Evolutionary conservation across 352 stramenopile genomes (phyloP).

Genomic region (Pythium brachiatum): DNA sequence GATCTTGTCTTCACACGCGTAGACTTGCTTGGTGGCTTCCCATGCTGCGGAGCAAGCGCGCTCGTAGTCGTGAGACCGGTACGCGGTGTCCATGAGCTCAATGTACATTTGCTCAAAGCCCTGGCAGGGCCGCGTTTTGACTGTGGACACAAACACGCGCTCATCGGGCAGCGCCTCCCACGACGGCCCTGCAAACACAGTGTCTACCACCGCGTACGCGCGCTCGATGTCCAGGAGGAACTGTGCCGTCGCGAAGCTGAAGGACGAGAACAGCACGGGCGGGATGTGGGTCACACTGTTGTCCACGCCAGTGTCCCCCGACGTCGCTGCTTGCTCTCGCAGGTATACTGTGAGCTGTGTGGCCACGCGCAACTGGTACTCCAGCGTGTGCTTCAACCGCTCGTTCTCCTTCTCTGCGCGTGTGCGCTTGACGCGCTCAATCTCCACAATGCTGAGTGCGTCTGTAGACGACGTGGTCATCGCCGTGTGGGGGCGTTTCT

Average conservation of each 20-base stretch:
- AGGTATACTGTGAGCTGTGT: slow-evolving; percentile 40
- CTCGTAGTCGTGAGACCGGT: slow-evolving; percentile 7
- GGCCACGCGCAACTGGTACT: slow-evolving; percentile 45
- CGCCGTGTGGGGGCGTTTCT: slow-evolving; percentile 10
- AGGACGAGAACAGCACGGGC: slow-evolving; percentile 14
- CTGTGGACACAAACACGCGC: slow-evolving; percentile 9
- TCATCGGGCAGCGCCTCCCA: slow-evolving; percentile 23
- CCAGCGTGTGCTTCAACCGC: slow-evolving; percentile 33
- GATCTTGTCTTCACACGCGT: background rate
- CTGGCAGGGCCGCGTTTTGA: slow-evolving; percentile 13
- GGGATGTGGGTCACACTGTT: slow-evolving; percentile 9
- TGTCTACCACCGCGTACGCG: slow-evolving; percentile 34
- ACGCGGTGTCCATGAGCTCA: slow-evolving; percentile 17
- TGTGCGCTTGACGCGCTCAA: slow-evolving; percentile 32
- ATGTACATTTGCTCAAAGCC: slow-evolving; percentile 18
- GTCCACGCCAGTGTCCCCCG: slow-evolving; percentile 8
- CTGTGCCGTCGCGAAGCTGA: slow-evolving; percentile 12
- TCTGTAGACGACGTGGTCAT: background rate
- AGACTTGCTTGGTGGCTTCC: slow-evolving; percentile 8
- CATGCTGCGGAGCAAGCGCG: background rate
- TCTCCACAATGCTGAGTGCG: slow-evolving; percentile 26
- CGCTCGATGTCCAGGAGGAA: slow-evolving; percentile 26
- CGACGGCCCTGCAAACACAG: slow-evolving; percentile 38
- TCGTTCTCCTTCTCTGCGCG: slow-evolving; percentile 42
- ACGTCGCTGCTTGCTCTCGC: slow-evolving; percentile 32